These are phyloP conservation scores for Termitomyces heimii DNA, from an alignment of 768 basidiomycete genomes.

Conservation along the genomic window DNA sequence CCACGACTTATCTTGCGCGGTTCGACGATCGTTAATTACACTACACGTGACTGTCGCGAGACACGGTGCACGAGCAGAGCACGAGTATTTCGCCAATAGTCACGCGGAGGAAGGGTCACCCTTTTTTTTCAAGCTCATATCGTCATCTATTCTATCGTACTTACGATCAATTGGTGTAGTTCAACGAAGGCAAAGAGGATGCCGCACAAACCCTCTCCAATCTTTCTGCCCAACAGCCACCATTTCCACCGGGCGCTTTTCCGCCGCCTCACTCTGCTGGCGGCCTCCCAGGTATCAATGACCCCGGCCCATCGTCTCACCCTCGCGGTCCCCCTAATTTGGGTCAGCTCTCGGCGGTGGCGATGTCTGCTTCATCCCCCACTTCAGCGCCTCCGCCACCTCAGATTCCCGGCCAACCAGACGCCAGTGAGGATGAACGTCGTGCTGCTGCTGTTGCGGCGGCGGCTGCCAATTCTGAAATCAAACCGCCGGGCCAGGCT, in stretches of 20 bases:
- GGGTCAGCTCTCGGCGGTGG: constrained; percentile 51
- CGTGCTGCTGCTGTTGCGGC: constrained; percentile 1
- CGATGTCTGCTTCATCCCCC: constrained; percentile 36
- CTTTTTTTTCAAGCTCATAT: not conserved
- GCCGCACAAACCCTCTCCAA: constrained; percentile 55
- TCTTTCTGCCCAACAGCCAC: constrained; percentile 37
- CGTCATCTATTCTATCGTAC: not conserved
- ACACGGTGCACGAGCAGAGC: constrained; percentile 19
- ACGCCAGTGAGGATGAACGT: constrained; percentile 23
- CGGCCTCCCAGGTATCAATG: constrained; percentile 49
- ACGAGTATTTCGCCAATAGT: constrained; percentile 28
- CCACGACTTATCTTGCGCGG: constrained; percentile 7
- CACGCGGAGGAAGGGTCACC: constrained; percentile 25
- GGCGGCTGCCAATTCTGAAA: constrained; percentile 7
- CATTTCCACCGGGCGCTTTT: constrained; percentile 23
- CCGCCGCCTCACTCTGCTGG: constrained; percentile 20
- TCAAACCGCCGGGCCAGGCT: constrained; percentile 7
- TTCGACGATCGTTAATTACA: constrained; percentile 18
- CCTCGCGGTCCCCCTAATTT: constrained; percentile 63
- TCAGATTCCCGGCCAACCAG: constrained; percentile 14
- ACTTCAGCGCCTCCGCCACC: constrained; percentile 7
- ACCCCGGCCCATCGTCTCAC: constrained; percentile 70
- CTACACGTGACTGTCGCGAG: constrained; percentile 35
- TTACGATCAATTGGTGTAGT: constrained; percentile 20
- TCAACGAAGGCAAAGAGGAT: constrained; percentile 53